Percentiles rank a stretch among this genome's conserved stretches.
phyloP scores from a whole-genome alignment of 2,329 filamentous ascomycete species.

The Colletotrichum brevisporum region DNA sequence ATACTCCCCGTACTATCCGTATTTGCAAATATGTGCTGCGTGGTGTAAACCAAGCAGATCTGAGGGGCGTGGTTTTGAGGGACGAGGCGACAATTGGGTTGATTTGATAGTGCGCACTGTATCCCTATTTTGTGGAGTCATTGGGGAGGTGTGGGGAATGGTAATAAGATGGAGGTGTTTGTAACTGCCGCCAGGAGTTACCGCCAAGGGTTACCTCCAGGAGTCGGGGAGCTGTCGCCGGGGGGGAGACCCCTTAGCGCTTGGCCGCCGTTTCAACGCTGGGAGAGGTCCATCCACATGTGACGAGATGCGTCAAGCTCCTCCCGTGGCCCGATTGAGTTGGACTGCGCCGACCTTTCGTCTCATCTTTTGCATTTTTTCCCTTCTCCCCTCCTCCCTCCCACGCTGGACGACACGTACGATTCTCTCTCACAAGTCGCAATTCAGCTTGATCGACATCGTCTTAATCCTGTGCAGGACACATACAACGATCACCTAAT shows the following conservation, averaged over 20 bases:
- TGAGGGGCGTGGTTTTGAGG: too few relatives aligned
- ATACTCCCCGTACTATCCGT: too few relatives aligned
- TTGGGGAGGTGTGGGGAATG: too few relatives aligned
- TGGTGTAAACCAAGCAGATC: too few relatives aligned
- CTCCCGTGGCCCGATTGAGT: conserved; percentile 27
- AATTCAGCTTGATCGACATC: background rate
- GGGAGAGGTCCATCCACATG: conserved; percentile 37
- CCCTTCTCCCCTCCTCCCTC: conserved; percentile 3
- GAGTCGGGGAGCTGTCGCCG: conserved; percentile 30
- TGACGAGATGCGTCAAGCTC: conserved; percentile 36
- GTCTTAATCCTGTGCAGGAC: conserved; percentile 16
- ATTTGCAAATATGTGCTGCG: too few relatives aligned
- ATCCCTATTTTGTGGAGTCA: too few relatives aligned
- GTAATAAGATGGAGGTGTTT: too few relatives aligned
- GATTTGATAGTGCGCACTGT: too few relatives aligned
- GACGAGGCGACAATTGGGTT: too few relatives aligned
- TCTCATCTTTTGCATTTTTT: conserved; percentile 33
- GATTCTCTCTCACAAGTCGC: conserved; percentile 4
- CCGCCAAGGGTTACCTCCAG: too few relatives aligned
- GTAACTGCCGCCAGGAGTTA: too few relatives aligned
- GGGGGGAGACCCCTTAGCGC: conserved; percentile 29
- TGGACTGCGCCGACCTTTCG: conserved; percentile 32
- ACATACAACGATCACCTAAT: conserved; percentile 10
- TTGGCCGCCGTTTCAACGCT: conserved; percentile 38
- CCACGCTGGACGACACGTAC: conserved; percentile 38